These are phyloP conservation scores for Orbilia javanica DNA, from an alignment of 2,329 filamentous ascomycete genomes.

Conservation along the genomic window DNA sequence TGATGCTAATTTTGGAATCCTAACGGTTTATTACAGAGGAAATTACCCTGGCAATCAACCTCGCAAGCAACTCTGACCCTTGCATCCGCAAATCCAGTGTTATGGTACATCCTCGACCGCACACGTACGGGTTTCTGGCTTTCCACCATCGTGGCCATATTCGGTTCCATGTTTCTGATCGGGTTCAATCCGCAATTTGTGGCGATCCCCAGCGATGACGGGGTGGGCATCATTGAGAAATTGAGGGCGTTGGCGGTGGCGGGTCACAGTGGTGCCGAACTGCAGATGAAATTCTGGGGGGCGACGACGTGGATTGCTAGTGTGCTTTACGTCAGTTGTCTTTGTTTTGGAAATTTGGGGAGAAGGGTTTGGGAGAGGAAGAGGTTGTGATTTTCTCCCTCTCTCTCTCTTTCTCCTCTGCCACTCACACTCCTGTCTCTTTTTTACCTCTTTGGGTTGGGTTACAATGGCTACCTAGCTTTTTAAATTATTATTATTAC, in stretches of 20 bases:
- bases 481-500: no score
- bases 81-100: constrained; percentile 87
- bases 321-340: constrained; percentile 91
- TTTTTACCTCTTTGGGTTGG: no score
- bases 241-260: constrained; percentile 50
- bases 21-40: constrained; percentile 75
- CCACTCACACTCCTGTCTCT: no score
- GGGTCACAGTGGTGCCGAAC: constrained; percentile 68
- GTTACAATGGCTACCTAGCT: no score
- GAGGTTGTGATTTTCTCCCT: neutral
- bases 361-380: constrained; percentile 71
- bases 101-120: constrained; percentile 97
- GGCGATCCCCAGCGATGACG: constrained; percentile 71
- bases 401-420: neutral
- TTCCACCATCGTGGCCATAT: constrained; percentile 78
- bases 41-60: constrained; percentile 91
- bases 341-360: constrained; percentile 97
- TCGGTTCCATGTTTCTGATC: constrained; percentile 80
- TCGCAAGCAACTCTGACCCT: constrained; percentile 92
- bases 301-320: constrained; percentile 90
- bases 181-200: constrained; percentile 82
- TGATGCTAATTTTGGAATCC: constrained; percentile 13
- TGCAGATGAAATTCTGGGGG: constrained; percentile 75
- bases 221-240: constrained; percentile 63
- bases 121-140: constrained; percentile 86